Evolutionary conservation across 495 filamentous ascomycete species (phyloP).

Genomic region (Aspergillus cavernicola): DNA sequence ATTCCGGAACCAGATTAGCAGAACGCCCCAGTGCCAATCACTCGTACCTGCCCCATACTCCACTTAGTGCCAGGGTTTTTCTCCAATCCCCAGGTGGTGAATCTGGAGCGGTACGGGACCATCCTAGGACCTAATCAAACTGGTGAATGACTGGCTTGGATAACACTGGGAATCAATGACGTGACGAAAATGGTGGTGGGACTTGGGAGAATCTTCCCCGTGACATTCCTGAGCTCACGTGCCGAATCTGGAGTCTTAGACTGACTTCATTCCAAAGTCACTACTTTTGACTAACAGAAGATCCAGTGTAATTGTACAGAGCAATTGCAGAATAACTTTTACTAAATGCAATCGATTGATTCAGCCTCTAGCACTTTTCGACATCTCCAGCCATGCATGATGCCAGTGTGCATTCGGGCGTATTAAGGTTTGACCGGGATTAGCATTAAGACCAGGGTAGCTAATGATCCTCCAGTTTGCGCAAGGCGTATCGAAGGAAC

Average conservation of each 20-base stretch:
- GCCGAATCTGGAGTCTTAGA: background rate
- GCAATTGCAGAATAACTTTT: no score
- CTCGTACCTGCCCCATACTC: background rate
- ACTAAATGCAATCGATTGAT: no score
- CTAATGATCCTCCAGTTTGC: no score
- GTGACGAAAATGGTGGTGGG: background rate
- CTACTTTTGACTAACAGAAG: no score
- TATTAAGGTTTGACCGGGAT: background rate
- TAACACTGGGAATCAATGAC: background rate
- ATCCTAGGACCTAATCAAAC: no score
- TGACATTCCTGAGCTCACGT: constrained; percentile 13
- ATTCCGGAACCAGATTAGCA: background rate
- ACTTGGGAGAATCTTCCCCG: constrained; percentile 1
- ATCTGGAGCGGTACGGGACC: background rate
- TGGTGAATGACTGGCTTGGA: no score
- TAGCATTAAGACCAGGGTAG: no score
- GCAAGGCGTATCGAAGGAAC: no score
- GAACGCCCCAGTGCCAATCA: background rate
- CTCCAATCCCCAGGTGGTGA: background rate
- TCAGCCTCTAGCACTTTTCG: no score
- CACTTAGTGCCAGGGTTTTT: background rate
- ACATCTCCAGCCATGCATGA: no score
- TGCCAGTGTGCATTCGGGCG: background rate
- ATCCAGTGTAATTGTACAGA: no score
- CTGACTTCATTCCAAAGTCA: no score